Evolutionary conservation across 2,329 filamentous ascomycete genomes (phyloP).

Genomic region (Phialophora chinensis): DNA sequence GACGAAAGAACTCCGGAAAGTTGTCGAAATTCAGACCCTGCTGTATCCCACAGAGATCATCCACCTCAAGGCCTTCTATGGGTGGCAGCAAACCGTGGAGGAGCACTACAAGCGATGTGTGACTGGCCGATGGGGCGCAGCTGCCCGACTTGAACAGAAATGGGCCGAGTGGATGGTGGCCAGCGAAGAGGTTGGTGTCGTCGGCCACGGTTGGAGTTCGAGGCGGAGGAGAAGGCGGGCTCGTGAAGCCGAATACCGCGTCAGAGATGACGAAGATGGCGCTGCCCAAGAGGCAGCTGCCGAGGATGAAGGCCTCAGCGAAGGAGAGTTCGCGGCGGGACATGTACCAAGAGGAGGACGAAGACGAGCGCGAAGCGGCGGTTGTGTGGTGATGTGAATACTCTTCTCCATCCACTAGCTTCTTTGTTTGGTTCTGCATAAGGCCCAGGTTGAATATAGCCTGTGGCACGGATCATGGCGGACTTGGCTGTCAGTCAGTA

Average conservation of each 20-base stretch:
- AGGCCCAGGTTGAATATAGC: neutral
- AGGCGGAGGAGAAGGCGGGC: conserved; percentile 76
- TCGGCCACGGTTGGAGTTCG: conserved; percentile 62
- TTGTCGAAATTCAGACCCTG: conserved; percentile 42
- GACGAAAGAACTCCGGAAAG: conserved; percentile 31
- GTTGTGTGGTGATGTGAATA: conserved; percentile 69
- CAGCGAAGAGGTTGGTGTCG: conserved; percentile 77
- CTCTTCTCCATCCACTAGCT: neutral
- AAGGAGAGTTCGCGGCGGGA: conserved; percentile 39
- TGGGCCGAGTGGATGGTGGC: conserved; percentile 96
- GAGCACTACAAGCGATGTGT: conserved; percentile 89
- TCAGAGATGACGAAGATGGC: conserved; percentile 78
- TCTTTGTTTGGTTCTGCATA: neutral
- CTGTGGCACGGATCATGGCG: neutral
- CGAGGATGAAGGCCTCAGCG: conserved; percentile 44
- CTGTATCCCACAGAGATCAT: conserved; percentile 80
- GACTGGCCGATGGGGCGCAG: conserved; percentile 74
- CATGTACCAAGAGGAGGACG: conserved; percentile 49
- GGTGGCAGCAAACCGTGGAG: conserved; percentile 92
- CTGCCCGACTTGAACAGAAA: conserved; percentile 80
- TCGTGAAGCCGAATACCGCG: conserved; percentile 78
- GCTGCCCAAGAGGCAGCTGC: conserved; percentile 32
- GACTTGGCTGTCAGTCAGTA: neutral
- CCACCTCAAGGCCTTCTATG: conserved; percentile 89
- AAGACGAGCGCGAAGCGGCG: conserved; percentile 67